Evolutionary conservation across 768 basidiomycete genomes (phyloP).

Genomic region (Tylopilus sp.): DNA sequence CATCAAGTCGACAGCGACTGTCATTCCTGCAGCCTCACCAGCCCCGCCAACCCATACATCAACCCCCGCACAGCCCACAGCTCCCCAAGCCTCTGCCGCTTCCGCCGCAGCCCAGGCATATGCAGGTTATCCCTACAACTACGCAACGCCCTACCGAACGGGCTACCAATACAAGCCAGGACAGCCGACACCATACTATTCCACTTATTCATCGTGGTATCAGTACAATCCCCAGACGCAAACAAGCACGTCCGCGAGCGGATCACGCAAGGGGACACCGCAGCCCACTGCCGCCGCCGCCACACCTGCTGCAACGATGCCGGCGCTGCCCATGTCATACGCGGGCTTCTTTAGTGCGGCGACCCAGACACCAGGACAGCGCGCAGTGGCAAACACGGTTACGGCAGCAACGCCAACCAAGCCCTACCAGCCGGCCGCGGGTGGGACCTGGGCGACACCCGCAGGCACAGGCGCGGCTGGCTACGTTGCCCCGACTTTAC

Average conservation of each 20-base stretch:
- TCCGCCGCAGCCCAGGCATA: slow-evolving; percentile 27
- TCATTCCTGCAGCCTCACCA: slow-evolving; percentile 31
- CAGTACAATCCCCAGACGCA: slow-evolving; percentile 37
- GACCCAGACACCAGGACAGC: slow-evolving; percentile 35
- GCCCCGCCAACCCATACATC: slow-evolving; percentile 35
- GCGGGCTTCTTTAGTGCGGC: slow-evolving; percentile 38
- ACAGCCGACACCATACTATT: slow-evolving; percentile 33
- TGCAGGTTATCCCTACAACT: slow-evolving; percentile 35
- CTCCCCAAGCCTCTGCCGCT: slow-evolving; percentile 22
- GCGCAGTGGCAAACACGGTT: slow-evolving; percentile 57
- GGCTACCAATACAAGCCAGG: slow-evolving; percentile 38
- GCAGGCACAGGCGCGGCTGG: slow-evolving; percentile 20
- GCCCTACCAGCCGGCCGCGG: slow-evolving; percentile 27
- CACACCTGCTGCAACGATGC: slow-evolving; percentile 22
- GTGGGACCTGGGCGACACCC: slow-evolving; percentile 27
- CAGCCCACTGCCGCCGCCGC: slow-evolving; percentile 34
- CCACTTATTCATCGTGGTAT: slow-evolving; percentile 42
- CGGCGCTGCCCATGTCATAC: slow-evolving; percentile 36
- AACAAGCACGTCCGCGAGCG: slow-evolving; percentile 18
- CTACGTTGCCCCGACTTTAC: slow-evolving; percentile 37
- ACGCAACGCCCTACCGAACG: slow-evolving; percentile 32
- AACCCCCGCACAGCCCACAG: slow-evolving; percentile 24
- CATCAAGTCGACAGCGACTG: slow-evolving; percentile 45
- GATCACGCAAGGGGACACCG: slow-evolving; percentile 43
- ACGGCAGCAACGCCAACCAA: slow-evolving; percentile 29